Conservation (phyloP, 371 early-diverging fungal genomes). For the Synchytrium microbalum region DNA sequence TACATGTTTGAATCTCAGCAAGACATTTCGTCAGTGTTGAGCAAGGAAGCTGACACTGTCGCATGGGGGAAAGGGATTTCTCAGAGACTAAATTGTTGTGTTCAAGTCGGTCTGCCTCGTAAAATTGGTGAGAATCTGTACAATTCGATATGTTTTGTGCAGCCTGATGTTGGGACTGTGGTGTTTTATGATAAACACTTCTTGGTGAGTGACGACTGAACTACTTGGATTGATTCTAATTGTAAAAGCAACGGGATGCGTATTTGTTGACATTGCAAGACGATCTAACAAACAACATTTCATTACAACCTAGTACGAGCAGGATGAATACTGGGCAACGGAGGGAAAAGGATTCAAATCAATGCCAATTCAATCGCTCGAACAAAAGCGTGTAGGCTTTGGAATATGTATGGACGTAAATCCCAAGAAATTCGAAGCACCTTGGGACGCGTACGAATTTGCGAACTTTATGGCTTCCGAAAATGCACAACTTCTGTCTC, state of each 20-base stretch:
- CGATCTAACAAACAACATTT: no score
- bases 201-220: slow-evolving; percentile 17
- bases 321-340: slow-evolving; percentile 67
- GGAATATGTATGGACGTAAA: slow-evolving; percentile 83
- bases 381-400: slow-evolving; percentile 45
- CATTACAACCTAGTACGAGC: slow-evolving; percentile 35
- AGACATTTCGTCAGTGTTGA: slow-evolving; percentile 50
- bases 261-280: no score
- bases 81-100: slow-evolving; percentile 42
- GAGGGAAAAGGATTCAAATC: slow-evolving; percentile 60
- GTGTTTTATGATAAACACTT: slow-evolving; percentile 63
- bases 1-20: slow-evolving; percentile 51
- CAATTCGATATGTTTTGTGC: slow-evolving; percentile 55
- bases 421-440: slow-evolving; percentile 58
- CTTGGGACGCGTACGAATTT: slow-evolving; percentile 61
- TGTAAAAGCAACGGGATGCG: no score
- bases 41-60: slow-evolving; percentile 45
- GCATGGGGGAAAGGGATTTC: slow-evolving; percentile 59
- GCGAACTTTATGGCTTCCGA: slow-evolving; percentile 49
- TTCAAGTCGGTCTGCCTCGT: slow-evolving; percentile 64
- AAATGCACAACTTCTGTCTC: slow-evolving; percentile 41
- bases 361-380: slow-evolving; percentile 11
- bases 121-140: slow-evolving; percentile 27
- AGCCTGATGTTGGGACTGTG: slow-evolving; percentile 40
- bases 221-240: background rate